These are phyloP conservation scores for Paracamarosporium sp. DNA, from an alignment of 2,329 filamentous ascomycete species.

Conservation along the genomic window DNA sequence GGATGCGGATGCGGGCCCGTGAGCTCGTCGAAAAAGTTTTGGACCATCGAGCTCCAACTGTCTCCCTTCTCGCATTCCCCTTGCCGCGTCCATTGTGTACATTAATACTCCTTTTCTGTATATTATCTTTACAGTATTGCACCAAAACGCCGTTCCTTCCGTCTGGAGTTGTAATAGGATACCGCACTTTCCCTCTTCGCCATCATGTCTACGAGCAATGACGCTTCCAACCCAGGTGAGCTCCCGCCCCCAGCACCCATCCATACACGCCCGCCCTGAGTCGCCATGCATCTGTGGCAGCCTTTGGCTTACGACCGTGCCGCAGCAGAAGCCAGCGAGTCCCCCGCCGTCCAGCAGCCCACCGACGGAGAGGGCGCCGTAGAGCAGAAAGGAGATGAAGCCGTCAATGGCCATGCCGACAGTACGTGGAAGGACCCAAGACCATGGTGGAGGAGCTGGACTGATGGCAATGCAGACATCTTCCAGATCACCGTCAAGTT, in stretches of 20 bases:
- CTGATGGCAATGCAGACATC: conserved; percentile 51
- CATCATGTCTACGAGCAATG: conserved; percentile 45
- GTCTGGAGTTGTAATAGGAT: conserved; percentile 23
- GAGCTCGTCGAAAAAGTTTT: conserved; percentile 36
- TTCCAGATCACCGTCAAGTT: conserved; percentile 81
- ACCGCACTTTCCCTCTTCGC: conserved; percentile 11
- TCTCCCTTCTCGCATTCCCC: conserved; percentile 10
- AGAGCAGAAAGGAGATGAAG: conserved; percentile 33
- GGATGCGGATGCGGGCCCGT: conserved; percentile 15
- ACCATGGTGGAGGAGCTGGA: not conserved
- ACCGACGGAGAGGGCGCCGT: conserved; percentile 23
- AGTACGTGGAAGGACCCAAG: conserved; percentile 29
- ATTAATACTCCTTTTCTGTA: conserved; percentile 43
- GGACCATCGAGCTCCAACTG: conserved; percentile 10
- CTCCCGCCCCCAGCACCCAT: conserved; percentile 20
- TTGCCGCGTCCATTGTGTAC: conserved; percentile 36
- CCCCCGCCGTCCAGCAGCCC: conserved; percentile 29
- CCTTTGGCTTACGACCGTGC: conserved; percentile 30
- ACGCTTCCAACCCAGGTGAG: conserved; percentile 48
- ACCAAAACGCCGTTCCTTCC: conserved; percentile 28
- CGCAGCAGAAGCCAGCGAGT: conserved; percentile 32
- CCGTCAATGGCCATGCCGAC: conserved; percentile 36
- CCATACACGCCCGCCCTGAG: not conserved
- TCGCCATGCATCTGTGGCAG: not conserved
- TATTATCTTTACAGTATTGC: conserved; percentile 25